A percentile compares a stretch with the other conserved stretches of the same genome.
Conservation (phyloP, 495 filamentous ascomycete genomes). For the Chaetomium tenue region DNA sequence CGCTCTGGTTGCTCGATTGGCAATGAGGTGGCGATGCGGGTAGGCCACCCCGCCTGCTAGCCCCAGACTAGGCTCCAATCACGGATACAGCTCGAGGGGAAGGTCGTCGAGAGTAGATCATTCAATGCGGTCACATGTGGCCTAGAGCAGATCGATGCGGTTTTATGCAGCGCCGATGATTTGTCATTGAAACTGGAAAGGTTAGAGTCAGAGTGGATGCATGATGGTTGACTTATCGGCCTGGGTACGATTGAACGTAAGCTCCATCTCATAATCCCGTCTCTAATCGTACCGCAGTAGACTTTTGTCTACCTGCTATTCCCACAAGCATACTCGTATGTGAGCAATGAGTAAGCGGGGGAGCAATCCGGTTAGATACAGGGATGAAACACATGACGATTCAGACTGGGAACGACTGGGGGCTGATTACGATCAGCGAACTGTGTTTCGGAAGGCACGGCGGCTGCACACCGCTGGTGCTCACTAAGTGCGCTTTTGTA, state of each 20-base stretch:
- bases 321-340: background rate
- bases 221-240: background rate
- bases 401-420: background rate
- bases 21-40: background rate
- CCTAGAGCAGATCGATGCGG: background rate
- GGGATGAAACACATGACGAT: constrained; percentile 12
- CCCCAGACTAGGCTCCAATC: background rate
- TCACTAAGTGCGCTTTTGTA: background rate
- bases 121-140: background rate
- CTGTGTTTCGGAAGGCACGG: constrained; percentile 12
- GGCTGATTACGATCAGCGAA: constrained; percentile 15
- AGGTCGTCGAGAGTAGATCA: background rate
- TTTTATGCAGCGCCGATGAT: background rate
- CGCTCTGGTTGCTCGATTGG: background rate
- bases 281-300: too few species aligned
- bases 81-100: background rate
- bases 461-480: constrained; percentile 12
- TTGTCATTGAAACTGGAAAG: background rate
- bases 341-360: constrained; percentile 9
- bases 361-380: background rate
- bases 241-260: too few species aligned
- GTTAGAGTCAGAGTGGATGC: background rate
- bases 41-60: constrained; percentile 7
- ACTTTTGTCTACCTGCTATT: too few species aligned
- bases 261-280: too few species aligned